phyloP scores from a whole-genome alignment of 805 yeast species.

The Hemisphaericaspora nanyangensis region DNA sequence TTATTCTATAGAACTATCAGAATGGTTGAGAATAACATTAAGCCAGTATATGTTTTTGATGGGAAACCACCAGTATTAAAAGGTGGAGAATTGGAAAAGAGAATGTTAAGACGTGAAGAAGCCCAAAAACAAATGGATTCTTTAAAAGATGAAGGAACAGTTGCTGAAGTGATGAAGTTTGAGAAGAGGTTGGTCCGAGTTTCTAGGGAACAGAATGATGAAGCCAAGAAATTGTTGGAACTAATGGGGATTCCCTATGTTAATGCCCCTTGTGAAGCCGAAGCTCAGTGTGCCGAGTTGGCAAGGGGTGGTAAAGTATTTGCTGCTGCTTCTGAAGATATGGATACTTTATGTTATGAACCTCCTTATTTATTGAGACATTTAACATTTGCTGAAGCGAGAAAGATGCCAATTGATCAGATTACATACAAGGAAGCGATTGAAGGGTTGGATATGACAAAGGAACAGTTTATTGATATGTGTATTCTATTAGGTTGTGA shows the following conservation, averaged over 20 bases:
- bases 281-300: slow-evolving; percentile 94
- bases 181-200: slow-evolving; percentile 90
- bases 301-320: slow-evolving; percentile 88
- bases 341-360: slow-evolving; percentile 94
- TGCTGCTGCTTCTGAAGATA: slow-evolving; percentile 98
- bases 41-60: slow-evolving; percentile 95
- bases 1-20: slow-evolving; percentile 91
- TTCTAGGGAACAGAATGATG: slow-evolving; percentile 87
- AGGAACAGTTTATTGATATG: slow-evolving; percentile 77
- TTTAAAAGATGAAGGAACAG: slow-evolving; percentile 74
- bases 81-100: slow-evolving; percentile 87
- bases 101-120: slow-evolving; percentile 75
- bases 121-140: slow-evolving; percentile 74
- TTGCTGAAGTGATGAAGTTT: slow-evolving; percentile 67
- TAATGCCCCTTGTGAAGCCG: slow-evolving; percentile 97
- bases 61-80: slow-evolving; percentile 96
- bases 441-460: slow-evolving; percentile 72
- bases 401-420: slow-evolving; percentile 89
- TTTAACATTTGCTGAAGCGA: slow-evolving; percentile 89
- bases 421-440: slow-evolving; percentile 64
- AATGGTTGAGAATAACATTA: slow-evolving; percentile 87
- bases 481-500: slow-evolving; percentile 96
- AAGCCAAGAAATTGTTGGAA: slow-evolving; percentile 74
- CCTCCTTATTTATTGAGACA: slow-evolving; percentile 84
- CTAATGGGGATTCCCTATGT: slow-evolving; percentile 96